Base-by-base conservation (phyloP, 2,329 filamentous ascomycete species). In the Coccinonectria pachysandricola region DNA sequence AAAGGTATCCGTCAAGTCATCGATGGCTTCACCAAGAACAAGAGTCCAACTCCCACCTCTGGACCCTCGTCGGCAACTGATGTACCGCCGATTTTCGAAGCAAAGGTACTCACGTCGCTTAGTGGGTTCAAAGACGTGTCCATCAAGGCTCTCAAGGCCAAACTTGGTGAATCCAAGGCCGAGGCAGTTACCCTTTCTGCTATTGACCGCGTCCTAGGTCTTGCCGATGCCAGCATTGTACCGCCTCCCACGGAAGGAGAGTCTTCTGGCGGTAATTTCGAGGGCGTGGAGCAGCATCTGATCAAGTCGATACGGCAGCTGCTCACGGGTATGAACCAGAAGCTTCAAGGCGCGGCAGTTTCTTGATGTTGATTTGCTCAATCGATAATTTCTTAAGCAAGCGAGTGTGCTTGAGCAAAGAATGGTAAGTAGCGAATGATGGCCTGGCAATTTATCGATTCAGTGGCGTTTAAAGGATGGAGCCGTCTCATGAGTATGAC, bases 181-280 rank as follows among this genome's bases (percentile, higher is more conserved):
- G 62, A 68, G 37, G 55, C 56, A 8, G 49, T 69, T 17, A 52
- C 65, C 1, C 43, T 69, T 16, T 68, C 64, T 3, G 64, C 65
- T 8, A 63, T 68, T 23, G 60, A 68, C 34, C 62, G 63, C 12
- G 62, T 64, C 3, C 49, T 69, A 6, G 65, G 63, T 3, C 53
- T 69, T 11, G 56, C 61, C 4, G 54, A 60, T 17, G 52, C 53
- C 4, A 66, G 59, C 34, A 56, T 60, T 14, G 46, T 58, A 12
- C 46, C 53, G 2, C 51, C 49, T 4, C 40, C 45, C 4, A 44
- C 37, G 5, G 53, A 54, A 22, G 48, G 48, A n/a, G 48, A 56
- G 28, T 30, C 45, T 10, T 34, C 40, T 12, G 40, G 36, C 6
- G 46, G 46, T 17, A 52, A 52, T 26, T 49, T 59, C 25, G 57